Conservation (phyloP, 2,329 filamentous ascomycete species). For the Talaromyces sp. region DNA sequence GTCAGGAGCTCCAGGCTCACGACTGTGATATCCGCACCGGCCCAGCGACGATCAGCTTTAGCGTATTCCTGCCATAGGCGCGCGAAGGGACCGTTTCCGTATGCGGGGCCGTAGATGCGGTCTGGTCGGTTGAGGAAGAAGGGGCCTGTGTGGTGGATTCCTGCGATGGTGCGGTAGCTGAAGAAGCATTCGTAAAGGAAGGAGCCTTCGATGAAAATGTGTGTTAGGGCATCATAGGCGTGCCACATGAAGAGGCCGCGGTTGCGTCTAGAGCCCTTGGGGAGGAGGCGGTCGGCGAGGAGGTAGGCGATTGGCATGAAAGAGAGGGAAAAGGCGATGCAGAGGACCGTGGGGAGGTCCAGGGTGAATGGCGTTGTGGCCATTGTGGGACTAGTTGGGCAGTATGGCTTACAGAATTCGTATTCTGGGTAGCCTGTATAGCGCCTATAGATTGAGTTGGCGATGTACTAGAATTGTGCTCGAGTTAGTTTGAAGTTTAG, state of each 20-base stretch:
- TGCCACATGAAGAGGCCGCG: constrained; percentile 93
- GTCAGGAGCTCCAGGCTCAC: constrained; percentile 64
- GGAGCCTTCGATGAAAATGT: constrained; percentile 86
- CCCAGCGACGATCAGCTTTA: constrained; percentile 65
- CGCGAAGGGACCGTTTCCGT: constrained; percentile 57
- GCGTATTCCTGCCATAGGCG: constrained; percentile 68
- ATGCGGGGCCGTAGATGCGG: constrained; percentile 62
- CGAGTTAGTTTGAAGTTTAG: background rate
- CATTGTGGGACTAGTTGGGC: background rate
- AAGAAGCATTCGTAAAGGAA: constrained; percentile 96
- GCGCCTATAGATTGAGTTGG: background rate
- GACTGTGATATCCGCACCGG: constrained; percentile 60
- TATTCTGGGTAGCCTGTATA: background rate
- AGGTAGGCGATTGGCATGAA: constrained; percentile 58
- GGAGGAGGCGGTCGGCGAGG: constrained; percentile 54
- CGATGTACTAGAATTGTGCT: background rate
- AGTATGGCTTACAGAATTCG: background rate
- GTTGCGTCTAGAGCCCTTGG: constrained; percentile 55
- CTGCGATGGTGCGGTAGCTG: constrained; percentile 55
- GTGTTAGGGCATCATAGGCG: constrained; percentile 86
- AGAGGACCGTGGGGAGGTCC: constrained; percentile 54
- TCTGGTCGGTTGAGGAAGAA: constrained; percentile 59
- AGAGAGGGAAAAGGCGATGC: constrained; percentile 56
- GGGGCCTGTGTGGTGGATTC: constrained; percentile 32
- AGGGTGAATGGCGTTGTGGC: constrained; percentile 36